Base-by-base conservation (phyloP, 225 moss, liverwort and hornwort genomes). In the Sphagnum tenellum region DNA sequence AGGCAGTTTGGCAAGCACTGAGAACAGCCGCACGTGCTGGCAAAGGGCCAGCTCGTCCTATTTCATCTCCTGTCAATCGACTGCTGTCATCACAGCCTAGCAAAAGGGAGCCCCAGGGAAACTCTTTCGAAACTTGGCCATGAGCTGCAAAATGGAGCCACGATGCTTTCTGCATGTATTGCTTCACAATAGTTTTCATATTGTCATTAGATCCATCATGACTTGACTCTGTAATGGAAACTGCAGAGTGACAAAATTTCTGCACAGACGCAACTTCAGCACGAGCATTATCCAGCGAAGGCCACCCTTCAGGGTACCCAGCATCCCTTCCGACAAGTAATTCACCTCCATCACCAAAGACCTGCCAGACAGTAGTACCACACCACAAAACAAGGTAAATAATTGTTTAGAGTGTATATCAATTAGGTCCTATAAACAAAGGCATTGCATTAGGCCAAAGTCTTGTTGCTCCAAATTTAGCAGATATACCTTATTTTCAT, bases 1-100 rank as follows among this genome's bases (percentile, higher is more conserved):
- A 73, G 50, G 70, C 77, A 4, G 67, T 78, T 48, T 78, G 73
- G 48, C 77, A 78, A 67, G 77, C 77, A 56, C 77, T 78, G 0
- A 49, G 48, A 64, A 78, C 46, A 64, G 55, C 77, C 69, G 48
- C 51, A 47, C 73, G 67, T 59, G 73, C 73, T 49, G 49, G 48
- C 77, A 70, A 78, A 8, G 44, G 8, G 8, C 66, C 55, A 0
- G 45, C 5, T 70, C 70, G 64, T 9, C 3, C 0, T 4, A 78
- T 73, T 10, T 73, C 46, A 13, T 13, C 50, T 44, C 70, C 73
- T 0, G 67, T 67, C 60, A 78, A n/a, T 56, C 73, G 69, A 57
- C 70, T 63, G 55, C 9, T 5, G 10, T 11, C 55, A n/a, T 51
- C 4, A 55, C 59, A 45, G 4, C 67, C 3, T 0, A 78, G 44